Evolutionary conservation across 331 rosid genomes (phyloP).

Genomic region (Dryas integrifolia): DNA sequence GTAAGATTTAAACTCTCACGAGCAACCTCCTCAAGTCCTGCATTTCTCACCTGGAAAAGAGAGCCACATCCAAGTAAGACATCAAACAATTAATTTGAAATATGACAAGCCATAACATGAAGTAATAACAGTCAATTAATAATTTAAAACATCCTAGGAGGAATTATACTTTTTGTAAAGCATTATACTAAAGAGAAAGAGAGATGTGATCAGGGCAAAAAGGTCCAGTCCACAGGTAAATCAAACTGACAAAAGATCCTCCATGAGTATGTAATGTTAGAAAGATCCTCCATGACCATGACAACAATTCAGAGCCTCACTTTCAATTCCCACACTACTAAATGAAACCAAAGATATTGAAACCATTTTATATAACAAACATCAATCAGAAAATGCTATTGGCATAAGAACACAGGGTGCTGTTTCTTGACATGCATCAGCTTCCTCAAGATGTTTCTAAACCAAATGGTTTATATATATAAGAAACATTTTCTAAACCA

Average conservation of each 20-base stretch:
- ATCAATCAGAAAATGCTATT: too few relatives aligned
- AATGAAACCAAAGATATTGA: neutral
- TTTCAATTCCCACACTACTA: neutral
- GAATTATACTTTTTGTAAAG: neutral
- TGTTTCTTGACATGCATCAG: too few relatives aligned
- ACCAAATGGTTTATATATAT: too few relatives aligned
- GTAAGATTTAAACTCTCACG: slow-evolving; percentile 72
- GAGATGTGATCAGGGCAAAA: neutral
- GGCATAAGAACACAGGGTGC: too few relatives aligned
- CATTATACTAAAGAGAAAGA: neutral
- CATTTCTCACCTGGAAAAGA: slow-evolving; percentile 64
- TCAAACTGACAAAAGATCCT: too few relatives aligned
- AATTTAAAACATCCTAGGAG: neutral
- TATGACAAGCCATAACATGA: slow-evolving; percentile 6
- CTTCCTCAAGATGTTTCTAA: too few relatives aligned
- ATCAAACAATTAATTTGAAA: neutral
- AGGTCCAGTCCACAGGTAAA: neutral
- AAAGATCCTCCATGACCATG: neutral
- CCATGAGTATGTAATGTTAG: too few relatives aligned
- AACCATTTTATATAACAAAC: too few relatives aligned
- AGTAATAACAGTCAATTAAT: slow-evolving; percentile 1
- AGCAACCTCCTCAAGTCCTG: slow-evolving; percentile 52
- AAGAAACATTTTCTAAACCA: neutral
- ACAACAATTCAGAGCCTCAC: neutral
- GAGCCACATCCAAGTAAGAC: slow-evolving; percentile 21